Evolutionary conservation across 2,329 filamentous ascomycete species (phyloP), one percentile per base, ranked within the genome.

Genomic region (Aspergillus sp.): DNA sequence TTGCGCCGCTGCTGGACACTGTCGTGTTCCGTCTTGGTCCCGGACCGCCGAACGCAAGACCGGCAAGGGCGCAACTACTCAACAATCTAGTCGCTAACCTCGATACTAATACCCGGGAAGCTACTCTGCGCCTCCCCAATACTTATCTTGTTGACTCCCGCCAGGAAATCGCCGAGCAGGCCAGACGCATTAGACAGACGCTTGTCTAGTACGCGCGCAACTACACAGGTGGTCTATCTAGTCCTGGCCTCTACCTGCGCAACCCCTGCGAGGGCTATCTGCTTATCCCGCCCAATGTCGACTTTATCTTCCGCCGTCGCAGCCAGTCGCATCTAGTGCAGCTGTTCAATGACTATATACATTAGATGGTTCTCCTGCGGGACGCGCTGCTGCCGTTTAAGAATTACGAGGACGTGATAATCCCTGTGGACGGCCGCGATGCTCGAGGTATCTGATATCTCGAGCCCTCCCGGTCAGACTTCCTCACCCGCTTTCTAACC

Each of bases 331-430:
- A 59, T 36, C 54, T 61, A 7, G 61, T 63, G 60, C 60, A 63
- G 38, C 50, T 63, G 6, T 58, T 58, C 40, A 62, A 60, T 33
- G 60, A 63, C 30, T 62, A 63, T 19, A 59, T 63, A 56, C 60
- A 61, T 30, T 59, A 63, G 26, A 63, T 63, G 60, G 54, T 62
- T 2, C 46, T 63, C 2, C 52, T 63, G 0, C 59, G 60, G 1
- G 60, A 63, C 35, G 50, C 58, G 1, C 53, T 61, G 7, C 44
- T 63, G 1, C 60, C 60, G 0, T 63, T 63, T 16, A 41, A 51
- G 40, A 63, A 63, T 22, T 63, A 52, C 38, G 44, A 62, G 10
- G 55, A 60, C 3, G 58, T 63, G 1, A 42, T 55, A 4, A 60
- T 63, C 20, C 60, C 59, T 3, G 26, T 62, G 2, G 40, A 26